Evolutionary conservation across 176 grass and related monocot genomes (phyloP), one percentile per base, ranked within the genome.

Genomic region (bread wheat (Triticum aestivum)): DNA sequence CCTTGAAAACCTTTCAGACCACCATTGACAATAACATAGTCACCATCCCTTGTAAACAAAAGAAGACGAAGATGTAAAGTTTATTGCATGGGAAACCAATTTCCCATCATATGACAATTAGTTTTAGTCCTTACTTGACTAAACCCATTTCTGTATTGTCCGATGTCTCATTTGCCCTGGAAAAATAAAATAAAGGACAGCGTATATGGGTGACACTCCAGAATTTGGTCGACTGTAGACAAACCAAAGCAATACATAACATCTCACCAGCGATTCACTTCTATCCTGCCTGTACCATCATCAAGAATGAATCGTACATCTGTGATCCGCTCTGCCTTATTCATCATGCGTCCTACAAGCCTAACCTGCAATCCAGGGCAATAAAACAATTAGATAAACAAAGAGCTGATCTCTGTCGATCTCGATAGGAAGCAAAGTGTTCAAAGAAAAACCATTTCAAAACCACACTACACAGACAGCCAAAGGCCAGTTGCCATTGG

Each of bases 1-100:
- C 97, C 97, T 91, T 96, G 97, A 73, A 98, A 98, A 61, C 92
- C 85, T 89, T 96, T 98, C 79, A 98, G 89, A 41, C 85, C 91
- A 27, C 97, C 97, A 90, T 68, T 88, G 63, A 98, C 86, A 56
- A 87, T 83, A 51, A 91, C 92, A 96, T 98, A 96, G 84, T 92
- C 89, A 27, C 85, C 92, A 86, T 92, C 69, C 37, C 92, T 98
- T 67, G 61, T 82, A 79, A 41, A 92, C 45, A 52, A 79, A 45
- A 87, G 45, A 10, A 80, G 64, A 63, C 0, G 35, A 77, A 65
- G 5, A 15, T 82, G 79, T 87, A 4, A 83, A 89, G 71, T 78
- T 35, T 11, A 11, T 20, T n/a, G 18, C 24, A 77, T 44, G 27
- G 5, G 13, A 65, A 66, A 82, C 32, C 33, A 12, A 73, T 83